Base-by-base conservation (phyloP, 306 rosid genomes). In the Sindora glabra region DNA sequence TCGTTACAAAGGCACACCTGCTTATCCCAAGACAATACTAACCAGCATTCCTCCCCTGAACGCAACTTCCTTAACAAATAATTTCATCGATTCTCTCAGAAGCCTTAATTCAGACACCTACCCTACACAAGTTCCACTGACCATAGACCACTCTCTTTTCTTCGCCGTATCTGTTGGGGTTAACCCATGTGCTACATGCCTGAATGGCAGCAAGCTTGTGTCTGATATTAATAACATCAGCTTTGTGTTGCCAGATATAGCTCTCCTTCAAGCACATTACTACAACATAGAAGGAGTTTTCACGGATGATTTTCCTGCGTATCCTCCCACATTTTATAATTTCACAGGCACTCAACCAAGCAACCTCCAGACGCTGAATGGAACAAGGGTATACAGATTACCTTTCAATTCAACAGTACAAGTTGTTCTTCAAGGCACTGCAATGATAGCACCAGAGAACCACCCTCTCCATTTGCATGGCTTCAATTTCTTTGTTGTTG, bases 171-270 rank as follows among this genome's bases (percentile, higher is more conserved):
- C 89, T 1, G 73, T 90, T 3, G 95, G 95, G 4, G 10, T 84
- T 3, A 84, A 74, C 63, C 90, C 95, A 0, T 90, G 97, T 37
- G 74, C 88, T 3, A 60, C 80, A 8, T 90, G 97, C 67, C 90
- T 29, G 34, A 70, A 56, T 44, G 80, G 77, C 6, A 67, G 26
- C 61, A 49, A 72, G 48, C 72, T 80, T 46, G 82, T 73, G 25
- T 82, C 82, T 0, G 55, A 60, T 61, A 61, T 80, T 26, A 80
- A 80, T 58, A 80, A 80, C 49, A 62, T 80, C 10, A 48, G 82
- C 5, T 80, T 80, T 56, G 77, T 72, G 50, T 76, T 80, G 86
- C 86, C 86, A 1, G 65, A 59, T 10, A 65, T 65, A 56, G 19
- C 82, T 22, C 82, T 80, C 15, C 86, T 80, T 32, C 77, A 80